A percentile compares a stretch with the other conserved stretches of the same genome.
These are phyloP conservation scores for Colletotrichum cereale DNA, from an alignment of 2,329 filamentous ascomycete species.

Conservation along the genomic window DNA sequence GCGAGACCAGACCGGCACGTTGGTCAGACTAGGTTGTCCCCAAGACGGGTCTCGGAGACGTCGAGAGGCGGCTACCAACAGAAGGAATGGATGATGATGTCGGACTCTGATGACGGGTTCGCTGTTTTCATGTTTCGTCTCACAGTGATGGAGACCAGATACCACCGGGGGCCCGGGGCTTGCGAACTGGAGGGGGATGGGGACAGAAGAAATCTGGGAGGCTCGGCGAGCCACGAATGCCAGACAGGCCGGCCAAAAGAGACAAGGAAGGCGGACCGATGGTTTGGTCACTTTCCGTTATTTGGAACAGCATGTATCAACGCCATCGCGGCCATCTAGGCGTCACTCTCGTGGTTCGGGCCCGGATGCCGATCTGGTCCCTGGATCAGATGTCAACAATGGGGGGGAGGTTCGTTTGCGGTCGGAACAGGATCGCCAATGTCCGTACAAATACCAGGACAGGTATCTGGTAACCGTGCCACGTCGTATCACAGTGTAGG, in stretches of 20 bases:
- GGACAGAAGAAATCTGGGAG: constrained; percentile 29
- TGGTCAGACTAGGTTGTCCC: constrained; percentile 10
- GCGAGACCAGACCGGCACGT: constrained; percentile 4
- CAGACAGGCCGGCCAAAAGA: constrained; percentile 23
- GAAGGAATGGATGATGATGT: constrained; percentile 23
- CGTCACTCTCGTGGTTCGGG: constrained; percentile 18
- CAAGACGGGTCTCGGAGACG: constrained; percentile 29
- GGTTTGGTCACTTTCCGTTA: neutral
- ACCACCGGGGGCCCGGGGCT: constrained; percentile 31
- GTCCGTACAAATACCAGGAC: constrained; percentile 3
- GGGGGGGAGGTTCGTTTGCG: constrained; percentile 7
- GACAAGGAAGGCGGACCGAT: constrained; percentile 20
- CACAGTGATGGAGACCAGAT: constrained; percentile 27
- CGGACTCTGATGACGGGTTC: constrained; percentile 19
- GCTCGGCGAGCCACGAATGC: constrained; percentile 12
- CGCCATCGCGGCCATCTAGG: constrained; percentile 3
- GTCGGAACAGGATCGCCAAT: constrained; percentile 20
- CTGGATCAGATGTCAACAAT: constrained; percentile 2
- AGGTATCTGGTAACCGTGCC: neutral
- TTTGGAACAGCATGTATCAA: neutral
- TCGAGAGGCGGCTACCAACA: constrained; percentile 8
- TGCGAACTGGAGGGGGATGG: constrained; percentile 36
- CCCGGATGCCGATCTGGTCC: constrained; percentile 25
- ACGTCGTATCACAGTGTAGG: neutral
- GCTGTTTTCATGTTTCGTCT: constrained; percentile 36